Base-by-base conservation (phyloP, 2,329 filamentous ascomycete species). In the Epichloe baconii region DNA sequence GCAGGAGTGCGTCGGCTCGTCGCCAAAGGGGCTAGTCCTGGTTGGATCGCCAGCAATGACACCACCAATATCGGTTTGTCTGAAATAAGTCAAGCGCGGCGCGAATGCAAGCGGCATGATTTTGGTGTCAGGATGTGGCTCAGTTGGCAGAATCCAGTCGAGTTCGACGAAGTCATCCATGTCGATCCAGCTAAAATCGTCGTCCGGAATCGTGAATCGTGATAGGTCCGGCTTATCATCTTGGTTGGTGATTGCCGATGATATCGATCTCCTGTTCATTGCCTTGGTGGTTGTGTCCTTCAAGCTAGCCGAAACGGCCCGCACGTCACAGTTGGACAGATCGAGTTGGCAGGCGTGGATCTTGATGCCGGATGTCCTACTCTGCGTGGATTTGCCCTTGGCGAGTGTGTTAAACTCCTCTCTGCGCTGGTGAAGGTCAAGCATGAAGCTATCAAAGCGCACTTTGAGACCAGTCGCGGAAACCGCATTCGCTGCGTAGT, bases 151-250 rank as follows among this genome's bases (percentile, higher is more conserved):
- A 50, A 95, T 90, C 91, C 91, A 97, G 64, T 96, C 94, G 21
- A 98, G 72, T 66, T 98, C 93, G 34, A 98, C 90, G 67, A 98
- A 98, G 64, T 98, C 93, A 63, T 98, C 93, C 89, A 98, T 97
- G 62, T 98, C 93, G 55, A 98, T 90, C 93, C 93, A 98, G 51
- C 85, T 89, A 58, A 89, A 83, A 62, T 98, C 93, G 50, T 94
- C 87, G 64, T 98, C 93, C 0, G 93, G 91, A 47, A 98, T 98
- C 0, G 84, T 91, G 64, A 98, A 98, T 49, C 85, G 84, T 0
- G 90, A 95, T 47, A 95, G 74, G 63, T 91, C 85, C 3, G 79
- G 79, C 7, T 78, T 77, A 8, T 77, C 76, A 26, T 80, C 77
- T 48, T 76, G 68, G 49, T 80, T 74, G 3, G 71, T 70, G 46